These are phyloP conservation scores for Diaporthe sp. DNA, from an alignment of 2,329 filamentous ascomycete species.

Conservation along the genomic window DNA sequence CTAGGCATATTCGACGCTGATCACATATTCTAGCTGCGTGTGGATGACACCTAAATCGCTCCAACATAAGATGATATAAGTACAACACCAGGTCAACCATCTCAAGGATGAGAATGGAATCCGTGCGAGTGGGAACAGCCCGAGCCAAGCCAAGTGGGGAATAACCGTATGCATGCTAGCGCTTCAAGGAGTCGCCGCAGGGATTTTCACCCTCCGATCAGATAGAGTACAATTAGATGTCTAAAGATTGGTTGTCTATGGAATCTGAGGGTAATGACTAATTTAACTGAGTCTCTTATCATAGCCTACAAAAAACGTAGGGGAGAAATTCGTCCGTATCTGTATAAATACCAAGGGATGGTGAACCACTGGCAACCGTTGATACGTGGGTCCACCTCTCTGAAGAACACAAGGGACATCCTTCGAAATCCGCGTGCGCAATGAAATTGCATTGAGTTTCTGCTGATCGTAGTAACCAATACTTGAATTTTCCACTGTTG, in stretches of 20 bases:
- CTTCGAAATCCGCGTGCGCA: no score
- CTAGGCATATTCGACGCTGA: background rate
- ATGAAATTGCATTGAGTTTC: no score
- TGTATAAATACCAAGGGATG: background rate
- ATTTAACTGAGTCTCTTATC: background rate
- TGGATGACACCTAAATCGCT: background rate
- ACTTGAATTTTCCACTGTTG: background rate
- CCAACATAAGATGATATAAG: background rate
- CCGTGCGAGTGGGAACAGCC: no score
- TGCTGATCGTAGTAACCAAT: no score
- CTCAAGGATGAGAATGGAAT: background rate
- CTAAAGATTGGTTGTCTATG: background rate
- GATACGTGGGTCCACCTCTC: background rate
- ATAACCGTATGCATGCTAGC: background rate
- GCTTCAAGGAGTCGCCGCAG: background rate
- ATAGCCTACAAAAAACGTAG: background rate
- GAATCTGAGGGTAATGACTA: background rate
- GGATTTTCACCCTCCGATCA: background rate
- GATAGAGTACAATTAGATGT: background rate
- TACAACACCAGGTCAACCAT: no score
- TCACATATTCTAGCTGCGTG: background rate
- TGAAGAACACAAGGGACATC: background rate
- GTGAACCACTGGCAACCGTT: background rate
- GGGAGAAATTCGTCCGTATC: background rate
- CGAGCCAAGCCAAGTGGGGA: background rate